Evolutionary conservation across 2,329 filamentous ascomycete species (phyloP), one percentile per base, ranked within the genome.

Genomic region (Venturia carpophila): DNA sequence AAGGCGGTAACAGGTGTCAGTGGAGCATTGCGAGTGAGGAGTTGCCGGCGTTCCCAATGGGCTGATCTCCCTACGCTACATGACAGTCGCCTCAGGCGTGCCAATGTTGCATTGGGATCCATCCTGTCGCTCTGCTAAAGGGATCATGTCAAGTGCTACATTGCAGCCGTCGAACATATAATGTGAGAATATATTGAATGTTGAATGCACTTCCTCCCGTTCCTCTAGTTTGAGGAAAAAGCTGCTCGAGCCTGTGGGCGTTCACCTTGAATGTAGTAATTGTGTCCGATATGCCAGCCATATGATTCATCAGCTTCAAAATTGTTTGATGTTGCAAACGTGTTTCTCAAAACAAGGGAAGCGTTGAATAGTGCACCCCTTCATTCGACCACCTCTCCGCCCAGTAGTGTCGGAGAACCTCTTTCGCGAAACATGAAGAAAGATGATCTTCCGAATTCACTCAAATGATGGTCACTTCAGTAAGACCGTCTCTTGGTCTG

Each of bases 231-330:
- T 10, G 10, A 27, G 21, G 24, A 27, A 13, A 27, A 24, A 13
- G 47, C 47, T 27, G 21, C 47, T 52, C 21, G 21, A 52, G 47
- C 21, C 47, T 24, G 7, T 52, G 24, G n/a, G 13, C 5, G 27
- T 21, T 21, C 47, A 52, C 21, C 47, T 21, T 52, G 76, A 96
- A 93, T 69, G 87, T 87, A 64, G 88, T 85, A 64, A 87, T 87
- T 76, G 97, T 86, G 65, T 87, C 84, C 47, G 24, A 15, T 24
- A 13, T 52, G 11, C 24, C 21, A 27, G 47, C 47, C 15, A 52
- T 52, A 52, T 52, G 15, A 24, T 27, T 4, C 24, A 52, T 10
- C 47, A 15, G 24, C 47, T 52, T 27, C 47, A 21, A 52, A 27
- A 27, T 52, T 52, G 30, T 58, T 58, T 37, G 52, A 58, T 58